A percentile compares a stretch with the other conserved stretches of the same genome.
phyloP scores from a whole-genome alignment of 2,329 filamentous ascomycete species.

The Clarireedia monteithiana region DNA sequence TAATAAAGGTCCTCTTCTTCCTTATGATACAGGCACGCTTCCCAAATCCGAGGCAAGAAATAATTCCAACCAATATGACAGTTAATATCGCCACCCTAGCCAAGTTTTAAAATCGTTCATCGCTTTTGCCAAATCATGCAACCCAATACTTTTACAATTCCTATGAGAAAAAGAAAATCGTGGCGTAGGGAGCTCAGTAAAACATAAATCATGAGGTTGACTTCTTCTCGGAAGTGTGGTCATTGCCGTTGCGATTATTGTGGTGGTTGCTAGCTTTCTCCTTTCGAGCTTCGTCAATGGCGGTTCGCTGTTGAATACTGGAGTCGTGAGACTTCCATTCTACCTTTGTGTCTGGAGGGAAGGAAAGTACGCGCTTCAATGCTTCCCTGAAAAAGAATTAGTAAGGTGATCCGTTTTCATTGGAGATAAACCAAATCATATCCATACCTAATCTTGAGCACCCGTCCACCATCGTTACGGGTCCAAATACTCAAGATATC shows the following conservation, averaged over 20 bases:
- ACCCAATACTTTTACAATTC: conserved; percentile 27
- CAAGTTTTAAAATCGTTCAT: conserved; percentile 9
- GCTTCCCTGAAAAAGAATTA: conserved; percentile 58
- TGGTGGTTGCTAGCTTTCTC: conserved; percentile 57
- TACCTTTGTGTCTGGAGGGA: conserved; percentile 83
- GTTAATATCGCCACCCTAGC: conserved; percentile 16
- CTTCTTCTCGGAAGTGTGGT: conserved; percentile 18
- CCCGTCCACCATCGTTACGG: conserved; percentile 82
- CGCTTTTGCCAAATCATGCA: conserved; percentile 27
- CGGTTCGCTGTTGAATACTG: conserved; percentile 84
- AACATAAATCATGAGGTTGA: conserved; percentile 15
- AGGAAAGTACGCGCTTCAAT: conserved; percentile 81
- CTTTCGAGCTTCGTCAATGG: conserved; percentile 84
- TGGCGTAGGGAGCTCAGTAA: conserved; percentile 12
- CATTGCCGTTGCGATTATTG: conserved; percentile 11
- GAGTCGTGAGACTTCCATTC: conserved; percentile 96
- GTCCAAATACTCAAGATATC: conserved; percentile 98
- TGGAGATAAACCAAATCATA: conserved; percentile 6
- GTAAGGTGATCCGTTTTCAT: background rate
- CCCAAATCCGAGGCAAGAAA: background rate
- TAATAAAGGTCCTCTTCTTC: background rate
- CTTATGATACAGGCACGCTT: background rate
- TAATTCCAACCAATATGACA: background rate
- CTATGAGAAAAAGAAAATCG: conserved; percentile 14
- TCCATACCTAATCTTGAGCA: conserved; percentile 87